phyloP scores from a whole-genome alignment of 78 protist genomes.

The Dictyostelium brefeldianum region DNA sequence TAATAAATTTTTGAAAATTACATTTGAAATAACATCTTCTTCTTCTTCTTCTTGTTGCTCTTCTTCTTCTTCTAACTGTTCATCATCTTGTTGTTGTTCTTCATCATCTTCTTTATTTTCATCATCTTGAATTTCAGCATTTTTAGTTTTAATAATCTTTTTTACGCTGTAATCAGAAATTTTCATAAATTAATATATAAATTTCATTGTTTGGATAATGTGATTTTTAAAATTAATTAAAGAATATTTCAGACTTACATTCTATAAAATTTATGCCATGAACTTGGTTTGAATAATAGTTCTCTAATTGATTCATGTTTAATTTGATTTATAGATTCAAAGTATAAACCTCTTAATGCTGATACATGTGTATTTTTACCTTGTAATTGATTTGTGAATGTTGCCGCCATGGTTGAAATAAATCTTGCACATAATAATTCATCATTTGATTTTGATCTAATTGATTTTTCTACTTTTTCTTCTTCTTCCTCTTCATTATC shows the following conservation, averaged over 20 bases:
- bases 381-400: conserved; percentile 15
- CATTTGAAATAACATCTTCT: background rate
- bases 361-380: background rate
- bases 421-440: conserved; percentile 28
- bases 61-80: background rate
- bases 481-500: background rate
- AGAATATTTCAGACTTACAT: background rate
- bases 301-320: conserved; percentile 36
- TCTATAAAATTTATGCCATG: conserved; percentile 45
- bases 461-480: background rate
- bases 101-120: background rate
- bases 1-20: conserved; percentile 13
- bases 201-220: no score
- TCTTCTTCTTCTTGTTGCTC: background rate
- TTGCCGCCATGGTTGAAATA: conserved; percentile 31
- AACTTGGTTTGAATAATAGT: conserved; percentile 14
- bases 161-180: background rate
- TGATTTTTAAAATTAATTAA: background rate
- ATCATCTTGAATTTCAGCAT: background rate
- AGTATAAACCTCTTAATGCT: conserved; percentile 31
- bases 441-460: background rate
- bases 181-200: background rate
- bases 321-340: conserved; percentile 35
- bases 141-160: conserved; percentile 19
- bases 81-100: background rate